Percentiles rank a stretch among this genome's conserved stretches.
phyloP scores from a whole-genome alignment of 2,329 filamentous ascomycete species.

The Davidsoniella neocaledoniae region DNA sequence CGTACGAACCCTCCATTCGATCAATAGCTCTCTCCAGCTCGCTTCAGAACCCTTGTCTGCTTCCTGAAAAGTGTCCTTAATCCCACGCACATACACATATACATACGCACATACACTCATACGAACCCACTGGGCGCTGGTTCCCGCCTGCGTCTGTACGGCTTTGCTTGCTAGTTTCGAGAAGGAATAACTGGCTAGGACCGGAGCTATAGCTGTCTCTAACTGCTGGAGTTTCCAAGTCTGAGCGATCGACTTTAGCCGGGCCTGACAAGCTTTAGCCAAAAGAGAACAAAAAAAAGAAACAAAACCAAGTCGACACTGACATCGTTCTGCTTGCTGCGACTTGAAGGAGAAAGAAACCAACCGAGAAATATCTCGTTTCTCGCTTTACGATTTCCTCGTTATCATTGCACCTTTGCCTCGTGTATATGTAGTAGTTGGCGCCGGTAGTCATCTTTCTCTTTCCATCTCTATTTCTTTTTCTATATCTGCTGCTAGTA shows the following conservation, averaged over 20 bases:
- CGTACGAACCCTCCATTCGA: background rate
- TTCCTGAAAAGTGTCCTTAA: constrained; percentile 13
- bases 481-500: background rate
- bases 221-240: too few relatives aligned
- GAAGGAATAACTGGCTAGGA: background rate
- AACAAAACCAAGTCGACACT: too few relatives aligned
- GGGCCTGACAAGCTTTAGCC: too few relatives aligned
- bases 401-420: background rate
- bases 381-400: too few relatives aligned
- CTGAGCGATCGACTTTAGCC: too few relatives aligned
- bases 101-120: background rate
- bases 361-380: too few relatives aligned
- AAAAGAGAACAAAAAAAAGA: too few relatives aligned
- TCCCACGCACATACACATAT: background rate
- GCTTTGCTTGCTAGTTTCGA: background rate
- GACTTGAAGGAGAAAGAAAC: too few relatives aligned
- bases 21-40: background rate
- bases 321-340: too few relatives aligned
- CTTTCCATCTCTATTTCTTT: background rate
- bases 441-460: background rate
- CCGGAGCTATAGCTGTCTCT: background rate
- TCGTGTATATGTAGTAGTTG: background rate
- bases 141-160: background rate
- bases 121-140: background rate
- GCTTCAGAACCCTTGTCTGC: constrained; percentile 5